Percentiles rank a stretch among this genome's conserved stretches.
Conservation (phyloP, 2,329 filamentous ascomycete species). For the Leptosphaerulina australis region DNA sequence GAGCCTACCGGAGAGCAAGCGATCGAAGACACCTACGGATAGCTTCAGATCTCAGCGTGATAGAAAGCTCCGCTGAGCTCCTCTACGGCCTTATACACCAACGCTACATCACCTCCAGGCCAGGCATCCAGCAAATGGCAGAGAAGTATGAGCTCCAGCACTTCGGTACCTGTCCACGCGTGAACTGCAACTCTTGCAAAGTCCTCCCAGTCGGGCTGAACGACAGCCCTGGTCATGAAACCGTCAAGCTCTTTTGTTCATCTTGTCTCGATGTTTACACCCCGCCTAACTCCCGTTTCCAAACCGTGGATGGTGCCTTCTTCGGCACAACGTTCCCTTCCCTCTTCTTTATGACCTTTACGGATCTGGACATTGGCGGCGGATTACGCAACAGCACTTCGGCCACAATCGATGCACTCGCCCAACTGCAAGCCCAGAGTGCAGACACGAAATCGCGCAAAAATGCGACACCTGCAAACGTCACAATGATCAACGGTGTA, state of each 20-base stretch:
- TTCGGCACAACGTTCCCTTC: slow-evolving; percentile 97
- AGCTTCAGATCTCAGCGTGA: slow-evolving; percentile 90
- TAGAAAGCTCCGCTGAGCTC: slow-evolving; percentile 97
- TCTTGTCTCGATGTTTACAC: slow-evolving; percentile 97
- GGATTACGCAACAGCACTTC: slow-evolving; percentile 65
- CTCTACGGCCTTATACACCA: slow-evolving; percentile 98
- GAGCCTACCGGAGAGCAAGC: slow-evolving; percentile 51
- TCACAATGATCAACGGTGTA: slow-evolving; percentile 76
- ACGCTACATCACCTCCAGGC: slow-evolving; percentile 94
- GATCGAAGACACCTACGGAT: slow-evolving; percentile 79
- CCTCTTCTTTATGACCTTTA: slow-evolving; percentile 97
- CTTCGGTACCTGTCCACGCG: slow-evolving; percentile 94
- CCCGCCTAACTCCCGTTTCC: slow-evolving; percentile 94
- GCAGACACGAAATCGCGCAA: slow-evolving; percentile 42
- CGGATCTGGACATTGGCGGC: slow-evolving; percentile 84
- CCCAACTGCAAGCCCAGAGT: slow-evolving; percentile 46
- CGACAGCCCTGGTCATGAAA: slow-evolving; percentile 94
- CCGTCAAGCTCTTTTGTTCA: slow-evolving; percentile 97
- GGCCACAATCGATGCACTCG: slow-evolving; percentile 43
- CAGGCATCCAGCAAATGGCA: slow-evolving; percentile 98
- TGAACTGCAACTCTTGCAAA: slow-evolving; percentile 86
- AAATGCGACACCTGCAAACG: slow-evolving; percentile 43
- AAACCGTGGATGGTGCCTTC: slow-evolving; percentile 96
- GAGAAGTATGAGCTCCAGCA: slow-evolving; percentile 98
- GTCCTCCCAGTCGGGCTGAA: slow-evolving; percentile 92